These are phyloP conservation scores for Fraxinus floribunda DNA, from an alignment of 305 asterid species.

Conservation along the genomic window DNA sequence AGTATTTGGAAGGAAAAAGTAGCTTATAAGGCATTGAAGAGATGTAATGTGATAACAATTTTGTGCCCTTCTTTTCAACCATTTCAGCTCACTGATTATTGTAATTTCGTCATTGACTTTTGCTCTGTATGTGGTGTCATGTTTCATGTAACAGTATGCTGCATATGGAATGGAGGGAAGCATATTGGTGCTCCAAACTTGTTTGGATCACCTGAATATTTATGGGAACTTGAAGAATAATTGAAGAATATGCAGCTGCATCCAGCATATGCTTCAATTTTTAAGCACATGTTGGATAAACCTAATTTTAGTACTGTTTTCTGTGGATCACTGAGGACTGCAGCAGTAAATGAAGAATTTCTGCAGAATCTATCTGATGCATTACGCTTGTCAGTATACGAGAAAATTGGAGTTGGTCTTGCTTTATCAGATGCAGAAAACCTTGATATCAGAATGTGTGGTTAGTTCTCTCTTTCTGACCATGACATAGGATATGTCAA, in stretches of 20 bases:
- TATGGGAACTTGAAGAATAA: constrained; percentile 60
- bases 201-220: constrained; percentile 65
- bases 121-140: constrained; percentile 9
- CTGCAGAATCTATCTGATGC: constrained; percentile 63
- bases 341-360: constrained; percentile 61
- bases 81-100: not conserved
- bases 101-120: not conserved
- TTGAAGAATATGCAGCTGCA: constrained; percentile 59
- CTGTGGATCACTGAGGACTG: constrained; percentile 58
- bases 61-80: constrained; percentile 2
- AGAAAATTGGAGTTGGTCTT: constrained; percentile 84
- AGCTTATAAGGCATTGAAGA: not conserved
- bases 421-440: constrained; percentile 81
- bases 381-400: constrained; percentile 54
- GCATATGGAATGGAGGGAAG: constrained; percentile 71
- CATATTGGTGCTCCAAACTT: constrained; percentile 66
- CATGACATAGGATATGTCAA: not conserved
- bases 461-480: constrained; percentile 44
- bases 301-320: constrained; percentile 79
- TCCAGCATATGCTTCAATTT: constrained; percentile 62
- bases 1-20: not conserved
- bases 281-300: constrained; percentile 66
- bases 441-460: constrained; percentile 64
- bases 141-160: constrained; percentile 50
- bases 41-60: not conserved